Conservation (phyloP, 306 rosid species). For the Prunus kanzakura region DNA sequence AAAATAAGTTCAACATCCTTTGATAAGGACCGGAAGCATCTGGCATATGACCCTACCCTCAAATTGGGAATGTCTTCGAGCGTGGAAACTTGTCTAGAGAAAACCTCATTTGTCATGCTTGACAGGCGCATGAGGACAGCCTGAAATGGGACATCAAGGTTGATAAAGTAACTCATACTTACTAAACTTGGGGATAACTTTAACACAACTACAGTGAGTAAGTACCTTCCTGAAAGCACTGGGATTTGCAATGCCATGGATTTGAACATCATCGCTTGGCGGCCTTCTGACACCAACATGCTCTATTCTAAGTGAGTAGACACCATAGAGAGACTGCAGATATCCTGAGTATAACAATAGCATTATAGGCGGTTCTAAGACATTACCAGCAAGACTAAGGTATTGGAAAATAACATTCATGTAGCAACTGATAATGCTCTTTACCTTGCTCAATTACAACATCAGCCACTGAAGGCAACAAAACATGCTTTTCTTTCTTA, state of each 20-base stretch:
- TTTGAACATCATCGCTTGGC: conserved; percentile 85
- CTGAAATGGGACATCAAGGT: conserved; percentile 45
- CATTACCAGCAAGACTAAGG: conserved; percentile 4
- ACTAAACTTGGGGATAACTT: conserved; percentile 1
- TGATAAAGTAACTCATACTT: conserved; percentile 12
- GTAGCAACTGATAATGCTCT: background rate
- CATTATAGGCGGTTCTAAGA: background rate
- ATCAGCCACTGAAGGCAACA: conserved; percentile 78
- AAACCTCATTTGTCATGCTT: conserved; percentile 58
- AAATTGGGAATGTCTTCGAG: conserved; percentile 47
- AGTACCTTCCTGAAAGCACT: conserved; percentile 79
- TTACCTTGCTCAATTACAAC: conserved; percentile 90
- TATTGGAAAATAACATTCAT: background rate
- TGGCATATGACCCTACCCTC: conserved; percentile 44
- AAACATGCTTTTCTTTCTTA: conserved; percentile 89
- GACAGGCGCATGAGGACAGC: conserved; percentile 74
- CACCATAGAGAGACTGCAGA: conserved; percentile 79
- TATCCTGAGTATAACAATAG: conserved; percentile 49
- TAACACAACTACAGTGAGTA: conserved; percentile 11
- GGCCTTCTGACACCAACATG: conserved; percentile 83
- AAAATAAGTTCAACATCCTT: background rate
- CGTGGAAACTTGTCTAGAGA: conserved; percentile 53
- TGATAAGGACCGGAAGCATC: background rate
- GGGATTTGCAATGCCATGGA: conserved; percentile 82
- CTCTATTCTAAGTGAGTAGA: conserved; percentile 82